Conservation (phyloP, 2,329 filamentous ascomycete species). For the Coniochaeta hoffmannii region DNA sequence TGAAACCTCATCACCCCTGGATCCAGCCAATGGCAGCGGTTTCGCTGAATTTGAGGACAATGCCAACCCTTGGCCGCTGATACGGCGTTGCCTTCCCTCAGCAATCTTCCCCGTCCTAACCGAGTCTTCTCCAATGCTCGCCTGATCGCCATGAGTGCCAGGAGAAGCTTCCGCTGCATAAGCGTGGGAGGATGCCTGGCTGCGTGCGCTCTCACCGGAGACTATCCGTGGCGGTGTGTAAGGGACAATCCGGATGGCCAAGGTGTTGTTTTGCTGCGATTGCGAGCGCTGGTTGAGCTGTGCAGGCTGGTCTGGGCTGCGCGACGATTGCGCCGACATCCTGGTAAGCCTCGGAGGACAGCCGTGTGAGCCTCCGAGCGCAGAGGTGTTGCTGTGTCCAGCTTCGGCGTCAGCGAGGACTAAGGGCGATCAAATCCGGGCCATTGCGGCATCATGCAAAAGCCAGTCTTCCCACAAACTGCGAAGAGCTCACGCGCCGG, state of each 20-base stretch:
- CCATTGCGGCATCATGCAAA: slow-evolving; percentile 23
- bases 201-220: slow-evolving; percentile 15
- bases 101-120: slow-evolving; percentile 11
- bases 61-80: slow-evolving; percentile 21
- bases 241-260: slow-evolving; percentile 40
- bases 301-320: slow-evolving; percentile 19
- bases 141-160: slow-evolving; percentile 12
- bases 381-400: slow-evolving; percentile 12
- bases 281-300: slow-evolving; percentile 31
- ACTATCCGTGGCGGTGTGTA: slow-evolving; percentile 37
- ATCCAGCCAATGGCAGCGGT: slow-evolving; percentile 27
- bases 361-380: slow-evolving; percentile 15
- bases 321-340: slow-evolving; percentile 19
- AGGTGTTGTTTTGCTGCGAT: slow-evolving; percentile 32
- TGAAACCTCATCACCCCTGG: slow-evolving; percentile 35
- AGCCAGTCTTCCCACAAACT: background rate
- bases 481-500: background rate
- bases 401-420: slow-evolving; percentile 10
- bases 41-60: slow-evolving; percentile 25
- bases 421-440: slow-evolving; percentile 19
- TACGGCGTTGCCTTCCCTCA: slow-evolving; percentile 19
- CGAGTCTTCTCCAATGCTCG: slow-evolving; percentile 6
- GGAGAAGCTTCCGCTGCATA: slow-evolving; percentile 11
- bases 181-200: slow-evolving; percentile 16
- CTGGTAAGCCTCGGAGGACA: slow-evolving; percentile 13